Percentiles rank a stretch among this genome's conserved stretches.
phyloP scores from a whole-genome alignment of 257 asterid species.

The Ligustrum vulgare region DNA sequence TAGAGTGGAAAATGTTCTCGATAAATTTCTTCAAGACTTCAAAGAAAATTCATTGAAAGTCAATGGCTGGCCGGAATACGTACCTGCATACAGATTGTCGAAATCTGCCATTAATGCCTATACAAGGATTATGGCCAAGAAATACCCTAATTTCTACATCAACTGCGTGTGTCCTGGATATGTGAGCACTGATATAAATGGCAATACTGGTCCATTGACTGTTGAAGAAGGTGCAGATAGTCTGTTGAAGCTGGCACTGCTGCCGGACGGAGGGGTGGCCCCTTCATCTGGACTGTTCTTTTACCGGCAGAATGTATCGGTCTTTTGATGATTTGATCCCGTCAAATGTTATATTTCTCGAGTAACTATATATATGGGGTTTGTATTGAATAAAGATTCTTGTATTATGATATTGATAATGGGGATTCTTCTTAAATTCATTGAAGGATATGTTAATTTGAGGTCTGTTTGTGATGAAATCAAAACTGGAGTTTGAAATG shows the following conservation, averaged over 20 bases:
- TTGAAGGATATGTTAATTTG: no score
- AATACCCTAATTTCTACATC: slow-evolving; percentile 20
- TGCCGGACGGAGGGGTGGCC: neutral
- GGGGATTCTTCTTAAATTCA: no score
- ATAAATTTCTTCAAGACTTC: slow-evolving; percentile 12
- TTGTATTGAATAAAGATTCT: no score
- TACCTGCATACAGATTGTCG: slow-evolving; percentile 34
- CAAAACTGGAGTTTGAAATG: no score
- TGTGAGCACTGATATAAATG: slow-evolving; percentile 21
- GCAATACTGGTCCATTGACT: neutral
- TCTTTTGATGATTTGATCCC: neutral
- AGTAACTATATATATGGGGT: no score
- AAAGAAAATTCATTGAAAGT: slow-evolving; percentile 21
- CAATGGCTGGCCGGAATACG: slow-evolving; percentile 29
- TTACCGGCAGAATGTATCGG: neutral
- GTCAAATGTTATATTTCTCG: no score
- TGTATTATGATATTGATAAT: no score
- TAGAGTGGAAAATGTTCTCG: slow-evolving; percentile 24
- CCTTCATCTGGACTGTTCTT: slow-evolving; percentile 15
- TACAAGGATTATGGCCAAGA: slow-evolving; percentile 31
- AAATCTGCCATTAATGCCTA: slow-evolving; percentile 35
- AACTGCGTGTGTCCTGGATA: slow-evolving; percentile 24
- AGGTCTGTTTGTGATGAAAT: no score
- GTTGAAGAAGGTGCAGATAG: slow-evolving; percentile 20
- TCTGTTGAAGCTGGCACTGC: slow-evolving; percentile 10